Evolutionary conservation across 345 rosid genomes (phyloP), one percentile per base, ranked within the genome.

Genomic region (Bruguiera sexangula): DNA sequence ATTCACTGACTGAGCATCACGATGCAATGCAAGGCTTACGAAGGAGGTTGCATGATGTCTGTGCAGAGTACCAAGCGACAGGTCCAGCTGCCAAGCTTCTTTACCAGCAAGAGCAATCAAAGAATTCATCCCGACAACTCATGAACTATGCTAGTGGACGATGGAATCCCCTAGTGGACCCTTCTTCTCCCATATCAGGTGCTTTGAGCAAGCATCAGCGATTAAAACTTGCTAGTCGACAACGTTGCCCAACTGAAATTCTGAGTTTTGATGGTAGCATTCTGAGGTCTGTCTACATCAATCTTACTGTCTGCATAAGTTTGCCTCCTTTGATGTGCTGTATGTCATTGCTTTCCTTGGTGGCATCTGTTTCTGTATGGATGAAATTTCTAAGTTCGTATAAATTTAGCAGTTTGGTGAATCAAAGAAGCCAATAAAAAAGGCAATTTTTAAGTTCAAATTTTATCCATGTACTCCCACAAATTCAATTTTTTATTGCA

Each of bases 181-280:
- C 97, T 72, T 92, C 96, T 76, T 95, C 97, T 60, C 96, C 97
- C 52, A 92, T 90, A 37, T 83, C 93, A 24, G 89, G 93, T 66
- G 82, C 96, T 73, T 70, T 82, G 16, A 86, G 92, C 34, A 93
- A 86, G 68, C 79, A 78, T 76, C 96, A 92, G 78, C 87, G 96
- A 66, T 64, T 92, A 77, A 95, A 95, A 79, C 88, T 95, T 78
- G 89, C 90, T 70, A 78, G 70, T 75, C 87, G 93, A 34, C 92
- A 88, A 60, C 93, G 89, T 72, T 85, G 87, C 70, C 83, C 80
- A 60, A 92, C 95, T 65, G 97, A 95, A 87, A 92, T 95, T 80
- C 75, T 92, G 76, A 95, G 99, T 87, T 95, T 95, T 58, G 99
- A 95, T 76, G 99, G 99, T 59, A 91, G 89, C 91, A 90, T 90